Evolutionary conservation across 768 basidiomycete genomes (phyloP).

Genomic region (Amanita thiersii): DNA sequence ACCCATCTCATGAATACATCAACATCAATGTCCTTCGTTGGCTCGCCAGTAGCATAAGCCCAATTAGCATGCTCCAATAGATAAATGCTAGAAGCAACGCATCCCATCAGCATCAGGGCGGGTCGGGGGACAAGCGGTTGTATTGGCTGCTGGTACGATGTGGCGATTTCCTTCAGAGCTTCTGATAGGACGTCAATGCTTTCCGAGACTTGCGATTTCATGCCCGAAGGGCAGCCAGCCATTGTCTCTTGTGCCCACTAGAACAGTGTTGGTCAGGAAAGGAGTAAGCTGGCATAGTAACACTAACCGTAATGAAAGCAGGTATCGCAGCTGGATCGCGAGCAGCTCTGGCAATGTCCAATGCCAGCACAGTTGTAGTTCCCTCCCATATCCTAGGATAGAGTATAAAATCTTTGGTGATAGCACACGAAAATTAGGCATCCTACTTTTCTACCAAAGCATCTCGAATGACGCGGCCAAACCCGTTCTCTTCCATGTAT

Average conservation of each 20-base stretch:
- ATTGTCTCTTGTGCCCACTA: constrained; percentile 49
- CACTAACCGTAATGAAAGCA: constrained; percentile 43
- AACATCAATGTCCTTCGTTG: constrained; percentile 30
- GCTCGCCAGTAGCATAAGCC: constrained; percentile 27
- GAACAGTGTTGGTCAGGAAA: constrained; percentile 2
- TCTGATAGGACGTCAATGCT: constrained; percentile 25
- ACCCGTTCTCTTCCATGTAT: constrained; percentile 78
- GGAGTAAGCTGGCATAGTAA: background rate
- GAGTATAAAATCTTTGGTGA: background rate
- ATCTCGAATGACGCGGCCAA: constrained; percentile 64
- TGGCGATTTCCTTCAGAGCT: constrained; percentile 30
- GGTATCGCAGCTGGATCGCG: constrained; percentile 32
- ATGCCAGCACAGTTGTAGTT: constrained; percentile 55
- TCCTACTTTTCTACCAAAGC: constrained; percentile 58
- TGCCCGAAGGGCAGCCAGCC: constrained; percentile 28
- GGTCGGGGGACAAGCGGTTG: constrained; percentile 46
- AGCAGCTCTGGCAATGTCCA: constrained; percentile 57
- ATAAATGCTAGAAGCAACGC: constrained; percentile 42
- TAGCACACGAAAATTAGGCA: background rate
- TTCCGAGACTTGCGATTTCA: constrained; percentile 19
- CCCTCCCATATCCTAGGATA: constrained; percentile 67
- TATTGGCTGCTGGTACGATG: constrained; percentile 31
- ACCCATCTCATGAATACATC: constrained; percentile 48
- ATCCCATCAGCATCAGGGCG: constrained; percentile 50
- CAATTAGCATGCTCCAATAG: constrained; percentile 67